Base-by-base conservation (phyloP, 1,284 basidiomycete genomes). In the Ganoderma lucidum region DNA sequence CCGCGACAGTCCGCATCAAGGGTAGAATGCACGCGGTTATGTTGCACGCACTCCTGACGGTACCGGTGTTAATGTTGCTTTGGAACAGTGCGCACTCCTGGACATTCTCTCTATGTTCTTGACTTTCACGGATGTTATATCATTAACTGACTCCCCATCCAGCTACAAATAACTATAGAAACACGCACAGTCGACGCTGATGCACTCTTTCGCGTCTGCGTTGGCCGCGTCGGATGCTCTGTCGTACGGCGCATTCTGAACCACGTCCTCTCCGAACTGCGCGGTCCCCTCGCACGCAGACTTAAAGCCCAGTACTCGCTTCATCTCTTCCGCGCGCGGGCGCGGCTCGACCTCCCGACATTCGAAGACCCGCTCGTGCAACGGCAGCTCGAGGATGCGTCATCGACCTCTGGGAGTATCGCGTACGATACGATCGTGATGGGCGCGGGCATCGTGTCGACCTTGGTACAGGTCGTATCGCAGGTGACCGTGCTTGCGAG, bases 261-360 rank as follows among this genome's bases (percentile, higher is more conserved):
- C 32, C 81, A 85, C 69, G 75, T 77, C 48, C 82, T 81, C 68
- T 75, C 68, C 56, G 82, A 76, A 45, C 75, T 90, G 35, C 77
- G 84, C 28, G 74, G 78, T 1, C 86, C 87, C 0, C 84, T 94
- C 61, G 87, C 88, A 68, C 77, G 80, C 17, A 84, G 87, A 44
- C 88, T 94, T 73, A 88, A 87, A 71, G 86, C 83, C 62, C 85
- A 87, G 76, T 94, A 91, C 76, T 84, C 89, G 1, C 79, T 86
- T 6, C 90, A 90, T 70, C 87, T 88, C 65, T 92, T 93, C 77
- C 82, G 83, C 51, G 88, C 90, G 8, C 85, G 90, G 76, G 87
- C 87, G 30, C 86, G 93, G 15, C 84, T 94, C 44, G 93, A 94
- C 77, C 83, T 93, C 1, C 91, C 93, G 2, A 93, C 93, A 0